Percentiles rank a stretch among this genome's conserved stretches.
These are phyloP conservation scores for Uronychia binucleata DNA, from an alignment of 73 alveolate genomes.

Conservation along the genomic window DNA sequence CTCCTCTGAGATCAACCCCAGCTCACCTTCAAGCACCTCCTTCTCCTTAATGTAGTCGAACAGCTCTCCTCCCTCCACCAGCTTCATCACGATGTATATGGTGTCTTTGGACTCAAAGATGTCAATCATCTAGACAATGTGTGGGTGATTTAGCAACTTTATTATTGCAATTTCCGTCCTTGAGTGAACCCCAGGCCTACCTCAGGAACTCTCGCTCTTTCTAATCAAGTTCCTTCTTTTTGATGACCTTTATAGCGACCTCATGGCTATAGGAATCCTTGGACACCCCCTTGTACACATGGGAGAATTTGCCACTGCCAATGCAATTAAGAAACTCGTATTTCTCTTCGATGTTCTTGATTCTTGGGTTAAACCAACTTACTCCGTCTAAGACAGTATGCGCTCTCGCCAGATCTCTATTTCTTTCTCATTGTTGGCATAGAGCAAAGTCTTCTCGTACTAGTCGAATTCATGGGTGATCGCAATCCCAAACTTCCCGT, in stretches of 20 bases:
- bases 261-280: background rate
- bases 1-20: constrained; percentile 31
- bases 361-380: background rate
- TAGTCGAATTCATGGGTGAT: background rate
- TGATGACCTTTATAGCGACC: background rate
- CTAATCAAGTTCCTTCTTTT: background rate
- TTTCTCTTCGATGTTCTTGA: background rate
- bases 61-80: constrained; percentile 72
- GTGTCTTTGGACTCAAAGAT: constrained; percentile 37
- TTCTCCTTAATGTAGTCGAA: constrained; percentile 59
- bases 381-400: background rate
- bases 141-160: constrained; percentile 49
- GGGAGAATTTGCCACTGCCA: constrained; percentile 1
- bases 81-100: constrained; percentile 60
- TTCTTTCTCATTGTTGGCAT: background rate
- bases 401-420: background rate
- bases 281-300: background rate
- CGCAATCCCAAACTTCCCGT: background rate
- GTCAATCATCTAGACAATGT: constrained; percentile 58
- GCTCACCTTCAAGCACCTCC: constrained; percentile 18
- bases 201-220: constrained; percentile 5
- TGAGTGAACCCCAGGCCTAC: background rate
- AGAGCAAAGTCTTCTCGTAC: background rate
- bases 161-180: constrained; percentile 8
- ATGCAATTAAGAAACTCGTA: background rate